phyloP scores from a whole-genome alignment of 805 yeast species.

The Ogataea methanolica region DNA sequence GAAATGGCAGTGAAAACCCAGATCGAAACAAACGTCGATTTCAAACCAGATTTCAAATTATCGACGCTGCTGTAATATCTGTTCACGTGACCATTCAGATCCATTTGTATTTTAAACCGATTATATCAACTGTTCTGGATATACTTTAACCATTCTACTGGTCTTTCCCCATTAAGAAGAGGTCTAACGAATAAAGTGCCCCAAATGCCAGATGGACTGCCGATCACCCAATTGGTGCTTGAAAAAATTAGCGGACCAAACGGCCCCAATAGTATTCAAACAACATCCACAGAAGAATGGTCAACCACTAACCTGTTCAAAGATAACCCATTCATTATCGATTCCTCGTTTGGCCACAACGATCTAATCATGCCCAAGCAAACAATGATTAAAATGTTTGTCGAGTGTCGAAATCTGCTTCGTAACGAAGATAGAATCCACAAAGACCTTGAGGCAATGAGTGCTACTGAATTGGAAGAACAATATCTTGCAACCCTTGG shows the following conservation, averaged over 20 bases:
- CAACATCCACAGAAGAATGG: no score
- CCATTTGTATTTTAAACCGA: no score
- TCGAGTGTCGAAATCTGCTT: conserved; percentile 13
- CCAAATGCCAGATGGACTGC: not conserved
- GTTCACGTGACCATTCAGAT: no score
- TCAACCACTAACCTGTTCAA: not conserved
- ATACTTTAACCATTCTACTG: no score
- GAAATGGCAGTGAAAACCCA: no score
- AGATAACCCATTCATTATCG: conserved; percentile 7
- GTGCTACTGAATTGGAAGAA: not conserved
- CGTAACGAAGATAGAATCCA: not conserved
- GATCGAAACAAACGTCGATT: no score
- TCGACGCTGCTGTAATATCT: no score
- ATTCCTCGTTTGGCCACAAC: not conserved
- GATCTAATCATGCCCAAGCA: conserved; percentile 8
- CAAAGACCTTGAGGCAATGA: not conserved
- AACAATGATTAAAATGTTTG: conserved; percentile 11
- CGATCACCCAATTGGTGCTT: not conserved
- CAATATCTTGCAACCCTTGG: conserved; percentile 19
- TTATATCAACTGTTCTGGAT: no score
- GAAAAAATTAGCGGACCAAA: not conserved
- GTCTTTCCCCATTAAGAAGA: no score
- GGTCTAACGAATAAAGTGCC: not conserved
- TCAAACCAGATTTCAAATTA: no score
- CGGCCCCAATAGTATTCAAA: no score